phyloP scores from a whole-genome alignment of 2,329 filamentous ascomycete species.

The Grosmannia penicillata region DNA sequence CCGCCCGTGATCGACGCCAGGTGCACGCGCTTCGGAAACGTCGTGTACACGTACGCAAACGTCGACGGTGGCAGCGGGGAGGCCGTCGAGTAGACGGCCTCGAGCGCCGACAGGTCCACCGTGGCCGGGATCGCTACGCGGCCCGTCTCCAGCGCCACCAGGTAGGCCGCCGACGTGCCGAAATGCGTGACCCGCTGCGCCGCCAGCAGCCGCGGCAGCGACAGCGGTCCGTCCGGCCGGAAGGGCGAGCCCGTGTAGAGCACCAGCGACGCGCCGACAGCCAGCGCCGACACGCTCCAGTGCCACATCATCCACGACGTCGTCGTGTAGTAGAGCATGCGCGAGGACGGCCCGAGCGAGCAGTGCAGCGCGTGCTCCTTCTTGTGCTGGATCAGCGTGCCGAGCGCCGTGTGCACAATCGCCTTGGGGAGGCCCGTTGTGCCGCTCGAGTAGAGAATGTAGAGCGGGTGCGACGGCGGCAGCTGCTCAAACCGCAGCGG shows the following conservation, averaged over 20 bases:
- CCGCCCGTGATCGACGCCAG: conserved; percentile 89
- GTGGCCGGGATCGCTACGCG: conserved; percentile 36
- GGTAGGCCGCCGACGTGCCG: conserved; percentile 86
- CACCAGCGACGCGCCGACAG: conserved; percentile 67
- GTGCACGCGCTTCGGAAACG: conserved; percentile 68
- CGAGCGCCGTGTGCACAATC: conserved; percentile 82
- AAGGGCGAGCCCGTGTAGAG: conserved; percentile 93
- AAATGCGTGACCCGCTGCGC: conserved; percentile 80
- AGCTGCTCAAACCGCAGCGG: conserved; percentile 59
- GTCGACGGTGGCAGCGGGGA: conserved; percentile 87
- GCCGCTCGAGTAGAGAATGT: conserved; percentile 85
- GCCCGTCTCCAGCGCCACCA: conserved; percentile 78
- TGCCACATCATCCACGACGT: conserved; percentile 98
- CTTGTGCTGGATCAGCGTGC: conserved; percentile 89
- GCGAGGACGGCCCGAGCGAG: conserved; percentile 56
- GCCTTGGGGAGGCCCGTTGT: conserved; percentile 83
- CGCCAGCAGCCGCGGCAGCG: conserved; percentile 69
- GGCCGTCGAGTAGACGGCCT: conserved; percentile 87
- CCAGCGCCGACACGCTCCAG: conserved; percentile 79
- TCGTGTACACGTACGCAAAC: conserved; percentile 75
- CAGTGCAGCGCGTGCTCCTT: conserved; percentile 88
- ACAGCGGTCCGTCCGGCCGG: conserved; percentile 60
- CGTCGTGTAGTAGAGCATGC: conserved; percentile 87
- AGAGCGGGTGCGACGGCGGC: conserved; percentile 73
- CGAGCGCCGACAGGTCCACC: conserved; percentile 47